Base-by-base conservation (phyloP, 2,329 filamentous ascomycete species). In the Pseudogymnoascus sp. region DNA sequence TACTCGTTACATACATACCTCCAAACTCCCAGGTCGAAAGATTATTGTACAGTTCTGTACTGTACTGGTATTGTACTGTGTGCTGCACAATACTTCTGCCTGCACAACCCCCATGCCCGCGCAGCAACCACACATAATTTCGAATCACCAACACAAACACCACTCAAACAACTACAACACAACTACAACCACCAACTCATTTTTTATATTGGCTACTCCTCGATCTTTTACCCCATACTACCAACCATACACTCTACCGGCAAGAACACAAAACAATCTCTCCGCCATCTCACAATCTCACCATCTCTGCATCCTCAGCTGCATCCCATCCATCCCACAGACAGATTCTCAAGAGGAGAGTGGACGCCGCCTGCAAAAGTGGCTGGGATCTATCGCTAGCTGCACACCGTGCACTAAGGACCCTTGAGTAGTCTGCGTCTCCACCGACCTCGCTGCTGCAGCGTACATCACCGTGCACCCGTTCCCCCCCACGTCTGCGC, bases 401-500 rank as follows among this genome's bases (percentile, higher is more conserved):
- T 50, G 44, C 44, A 50, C 44, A 50, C 44, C 44, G 44, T 50
- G 44, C 44, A 50, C 44, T 50, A 50, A 50, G 44, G 57, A 60
- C 57, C 57, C 57, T 60, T 60, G 57, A 38, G 35, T 60, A 35
- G 31, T 36, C 35, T 60, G 57, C 31, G 35, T 60, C 57, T 60
- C 57, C 31, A 60, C 57, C 57, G 57, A 60, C 57, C 57, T 60
- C 57, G 57, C 57, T 60, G 57, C 35, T 60, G 31, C 57, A 35
- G 10, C 31, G 35, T 60, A 60, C 35, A 60, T 60, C 57, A 60
- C 57, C 57, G 57, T 60, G 57, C 57, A 60, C 57, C 53, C 21
- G 15, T 50, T 60, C 11, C 35, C 57, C 57, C 57, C 35, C 57
- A 60, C 57, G 57, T 38, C 57, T 60, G 57, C 57, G 57, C 35